phyloP scores from a whole-genome alignment of 768 basidiomycete genomes.

The Amanita inopinata region DNA sequence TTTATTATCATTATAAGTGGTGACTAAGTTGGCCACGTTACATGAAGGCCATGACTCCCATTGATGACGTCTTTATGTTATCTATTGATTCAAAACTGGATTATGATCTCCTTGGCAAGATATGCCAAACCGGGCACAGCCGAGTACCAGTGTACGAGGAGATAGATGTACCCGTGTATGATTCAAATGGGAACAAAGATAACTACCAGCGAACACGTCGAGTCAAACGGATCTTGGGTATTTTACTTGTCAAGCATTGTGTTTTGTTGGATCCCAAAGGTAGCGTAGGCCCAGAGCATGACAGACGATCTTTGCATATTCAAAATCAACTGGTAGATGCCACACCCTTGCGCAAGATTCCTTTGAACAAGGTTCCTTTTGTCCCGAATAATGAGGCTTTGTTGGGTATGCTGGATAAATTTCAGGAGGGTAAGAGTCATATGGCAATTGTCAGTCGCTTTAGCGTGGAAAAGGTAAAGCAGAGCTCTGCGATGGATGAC shows the following conservation, averaged over 20 bases:
- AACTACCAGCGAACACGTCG: constrained; percentile 25
- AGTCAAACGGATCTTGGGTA: constrained; percentile 78
- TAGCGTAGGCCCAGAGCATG: constrained; percentile 14
- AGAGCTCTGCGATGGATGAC: neutral
- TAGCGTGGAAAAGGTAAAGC: constrained; percentile 51
- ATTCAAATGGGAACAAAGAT: constrained; percentile 12
- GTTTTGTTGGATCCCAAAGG: constrained; percentile 82
- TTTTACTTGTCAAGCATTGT: constrained; percentile 84
- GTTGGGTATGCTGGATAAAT: constrained; percentile 76
- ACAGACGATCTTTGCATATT: neutral
- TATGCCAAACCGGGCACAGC: constrained; percentile 74
- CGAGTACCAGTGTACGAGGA: constrained; percentile 79
- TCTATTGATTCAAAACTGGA: constrained; percentile 78
- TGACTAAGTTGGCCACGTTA: neutral
- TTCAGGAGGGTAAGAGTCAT: constrained; percentile 85
- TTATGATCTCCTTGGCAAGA: constrained; percentile 66
- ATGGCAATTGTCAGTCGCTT: constrained; percentile 86
- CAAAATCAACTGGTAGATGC: constrained; percentile 41
- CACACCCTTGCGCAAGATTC: constrained; percentile 71
- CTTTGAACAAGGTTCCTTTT: constrained; percentile 78
- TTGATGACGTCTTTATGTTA: constrained; percentile 76
- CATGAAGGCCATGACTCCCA: constrained; percentile 73
- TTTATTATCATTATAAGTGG: neutral
- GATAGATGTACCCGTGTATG: constrained; percentile 46
- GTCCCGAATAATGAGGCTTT: constrained; percentile 83